These are phyloP conservation scores for Nicotiana obtusifolia DNA, from an alignment of 257 asterid genomes.

Conservation along the genomic window DNA sequence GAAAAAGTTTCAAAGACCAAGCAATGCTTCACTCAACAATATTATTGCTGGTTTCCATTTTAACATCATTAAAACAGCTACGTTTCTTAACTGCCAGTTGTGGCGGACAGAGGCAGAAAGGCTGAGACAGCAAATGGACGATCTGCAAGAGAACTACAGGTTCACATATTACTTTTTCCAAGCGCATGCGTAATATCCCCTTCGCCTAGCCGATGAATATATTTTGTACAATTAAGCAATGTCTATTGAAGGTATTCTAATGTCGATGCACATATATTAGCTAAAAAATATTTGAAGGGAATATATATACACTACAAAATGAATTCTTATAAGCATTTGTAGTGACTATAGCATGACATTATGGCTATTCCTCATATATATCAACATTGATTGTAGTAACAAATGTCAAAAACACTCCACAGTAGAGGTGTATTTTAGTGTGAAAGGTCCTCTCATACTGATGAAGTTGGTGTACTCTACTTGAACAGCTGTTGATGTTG, in stretches of 20 bases:
- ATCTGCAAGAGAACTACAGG: constrained; percentile 44
- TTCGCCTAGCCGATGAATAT: background rate
- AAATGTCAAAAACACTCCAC: background rate
- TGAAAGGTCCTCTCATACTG: background rate
- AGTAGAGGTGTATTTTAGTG: background rate
- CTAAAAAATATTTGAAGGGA: background rate
- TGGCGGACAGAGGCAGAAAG: constrained; percentile 47
- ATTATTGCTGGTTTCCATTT: no score
- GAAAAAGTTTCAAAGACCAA: no score
- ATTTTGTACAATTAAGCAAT: background rate
- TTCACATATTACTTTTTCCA: constrained; percentile 9
- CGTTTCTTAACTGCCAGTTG: constrained; percentile 14
- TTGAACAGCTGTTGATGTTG: background rate
- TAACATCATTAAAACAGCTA: no score
- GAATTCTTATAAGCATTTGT: background rate
- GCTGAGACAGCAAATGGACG: constrained; percentile 44
- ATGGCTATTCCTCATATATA: no score
- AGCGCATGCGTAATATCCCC: background rate
- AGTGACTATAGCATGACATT: background rate
- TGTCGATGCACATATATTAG: background rate
- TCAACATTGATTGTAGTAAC: background rate
- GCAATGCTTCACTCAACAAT: no score
- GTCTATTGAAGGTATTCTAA: background rate
- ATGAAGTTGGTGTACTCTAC: background rate
- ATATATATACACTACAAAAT: background rate